phyloP scores from a whole-genome alignment of 2,329 filamentous ascomycete genomes.

The Aspergillus felis region DNA sequence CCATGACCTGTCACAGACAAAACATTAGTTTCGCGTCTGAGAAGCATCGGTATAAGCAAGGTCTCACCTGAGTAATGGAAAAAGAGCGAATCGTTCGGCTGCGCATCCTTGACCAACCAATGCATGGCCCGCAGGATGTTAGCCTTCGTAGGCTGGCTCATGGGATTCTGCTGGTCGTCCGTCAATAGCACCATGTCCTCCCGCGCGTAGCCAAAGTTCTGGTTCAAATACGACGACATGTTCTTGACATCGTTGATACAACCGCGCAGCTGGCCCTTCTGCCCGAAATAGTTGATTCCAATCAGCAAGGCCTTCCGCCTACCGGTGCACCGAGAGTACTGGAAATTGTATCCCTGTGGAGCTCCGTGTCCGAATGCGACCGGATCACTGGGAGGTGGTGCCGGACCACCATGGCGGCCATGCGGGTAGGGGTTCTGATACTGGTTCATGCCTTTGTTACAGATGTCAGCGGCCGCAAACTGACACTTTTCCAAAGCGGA shows the following conservation, averaged over 20 bases:
- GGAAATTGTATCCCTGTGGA: conserved; percentile 74
- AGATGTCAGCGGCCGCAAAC: conserved; percentile 3
- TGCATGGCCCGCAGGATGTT: conserved; percentile 97
- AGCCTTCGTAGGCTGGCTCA: conserved; percentile 94
- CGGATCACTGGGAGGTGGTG: conserved; percentile 62
- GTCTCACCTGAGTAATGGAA: conserved; percentile 88
- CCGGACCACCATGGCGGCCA: conserved; percentile 52
- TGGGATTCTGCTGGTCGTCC: conserved; percentile 93
- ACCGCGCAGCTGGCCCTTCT: conserved; percentile 82
- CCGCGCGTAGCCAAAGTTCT: conserved; percentile 85
- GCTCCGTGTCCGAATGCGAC: conserved; percentile 78
- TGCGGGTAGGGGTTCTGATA: conserved; percentile 56
- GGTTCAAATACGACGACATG: conserved; percentile 86
- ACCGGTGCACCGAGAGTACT: conserved; percentile 88
- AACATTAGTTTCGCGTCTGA: not conserved
- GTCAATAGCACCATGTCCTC: conserved; percentile 98
- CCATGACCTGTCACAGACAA: conserved; percentile 57
- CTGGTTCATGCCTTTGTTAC: not conserved
- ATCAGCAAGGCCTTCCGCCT: conserved; percentile 84
- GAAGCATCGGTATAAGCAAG: conserved; percentile 8
- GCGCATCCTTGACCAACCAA: conserved; percentile 92
- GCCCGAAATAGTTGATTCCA: conserved; percentile 95
- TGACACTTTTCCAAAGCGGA: not conserved
- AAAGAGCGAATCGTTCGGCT: conserved; percentile 89
- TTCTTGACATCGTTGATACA: conserved; percentile 98